Conservation (phyloP, 768 basidiomycete genomes). For the Tephrocybe rancida region DNA sequence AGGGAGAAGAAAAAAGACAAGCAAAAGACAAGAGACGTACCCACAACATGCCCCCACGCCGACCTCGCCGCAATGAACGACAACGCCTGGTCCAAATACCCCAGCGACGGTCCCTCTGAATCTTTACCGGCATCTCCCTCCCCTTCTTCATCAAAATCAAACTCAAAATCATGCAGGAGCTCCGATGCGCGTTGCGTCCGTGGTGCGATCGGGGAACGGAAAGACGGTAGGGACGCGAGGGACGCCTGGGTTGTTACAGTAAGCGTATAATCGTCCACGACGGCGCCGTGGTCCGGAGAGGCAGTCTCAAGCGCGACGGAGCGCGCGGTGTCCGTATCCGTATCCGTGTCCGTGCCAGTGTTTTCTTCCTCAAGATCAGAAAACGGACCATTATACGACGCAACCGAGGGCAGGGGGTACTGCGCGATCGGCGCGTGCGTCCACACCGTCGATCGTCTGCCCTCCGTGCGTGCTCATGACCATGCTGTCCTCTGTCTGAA, state of each 20-base stretch:
- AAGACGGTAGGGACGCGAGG: not conserved
- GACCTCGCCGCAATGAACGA: conserved; percentile 66
- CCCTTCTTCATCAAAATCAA: not conserved
- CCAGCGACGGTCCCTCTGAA: conserved; percentile 62
- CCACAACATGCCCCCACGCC: conserved; percentile 42
- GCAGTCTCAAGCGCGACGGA: conserved; percentile 37
- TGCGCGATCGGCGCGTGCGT: conserved; percentile 56
- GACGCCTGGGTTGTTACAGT: conserved; percentile 17
- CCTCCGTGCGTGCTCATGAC: not conserved
- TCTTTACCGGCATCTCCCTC: conserved; percentile 17
- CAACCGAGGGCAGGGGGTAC: conserved; percentile 39
- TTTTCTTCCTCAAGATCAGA: conserved; percentile 2
- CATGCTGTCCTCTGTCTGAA: not conserved
- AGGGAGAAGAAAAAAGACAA: not conserved
- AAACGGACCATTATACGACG: not conserved
- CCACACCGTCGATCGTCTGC: conserved; percentile 66
- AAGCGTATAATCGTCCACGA: conserved; percentile 11
- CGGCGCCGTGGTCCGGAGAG: not conserved
- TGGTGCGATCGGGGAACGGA: not conserved
- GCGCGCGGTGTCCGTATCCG: no score
- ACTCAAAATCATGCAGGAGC: conserved; percentile 2
- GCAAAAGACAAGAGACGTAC: conserved; percentile 26
- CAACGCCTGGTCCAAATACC: conserved; percentile 71
- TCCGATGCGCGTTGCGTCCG: not conserved
- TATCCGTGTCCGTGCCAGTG: conserved; percentile 36